A percentile compares a stretch with the other conserved stretches of the same genome.
These are phyloP conservation scores for Hypholoma fasciculare DNA, from an alignment of 768 basidiomycete species.

Conservation along the genomic window DNA sequence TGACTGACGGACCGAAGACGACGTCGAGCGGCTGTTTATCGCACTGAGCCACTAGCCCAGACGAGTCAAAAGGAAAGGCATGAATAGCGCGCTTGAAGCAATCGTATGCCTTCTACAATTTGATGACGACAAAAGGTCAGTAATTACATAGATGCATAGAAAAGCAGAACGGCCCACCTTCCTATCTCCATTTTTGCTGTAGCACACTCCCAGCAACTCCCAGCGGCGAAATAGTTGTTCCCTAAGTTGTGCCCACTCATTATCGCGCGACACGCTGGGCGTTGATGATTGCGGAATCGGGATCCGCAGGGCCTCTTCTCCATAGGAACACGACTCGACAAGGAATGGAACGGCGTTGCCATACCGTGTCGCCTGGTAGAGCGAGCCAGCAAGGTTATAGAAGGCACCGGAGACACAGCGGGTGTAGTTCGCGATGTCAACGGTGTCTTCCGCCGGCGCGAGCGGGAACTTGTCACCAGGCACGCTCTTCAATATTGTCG, in stretches of 20 bases:
- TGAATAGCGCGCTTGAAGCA: constrained; percentile 52
- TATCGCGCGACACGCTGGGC: constrained; percentile 24
- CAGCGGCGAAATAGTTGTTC: constrained; percentile 72
- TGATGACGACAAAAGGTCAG: background rate
- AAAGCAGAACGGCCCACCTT: constrained; percentile 45
- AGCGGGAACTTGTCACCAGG: constrained; percentile 8
- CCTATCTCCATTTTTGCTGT: constrained; percentile 74
- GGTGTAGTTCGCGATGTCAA: constrained; percentile 51
- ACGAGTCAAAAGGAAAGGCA: constrained; percentile 50
- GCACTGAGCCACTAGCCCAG: constrained; percentile 37
- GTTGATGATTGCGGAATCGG: constrained; percentile 12
- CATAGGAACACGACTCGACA: constrained; percentile 57
- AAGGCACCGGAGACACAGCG: constrained; percentile 75
- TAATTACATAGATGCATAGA: background rate
- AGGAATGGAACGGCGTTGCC: constrained; percentile 71
- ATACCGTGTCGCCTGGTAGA: constrained; percentile 65
- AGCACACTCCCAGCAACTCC: constrained; percentile 81
- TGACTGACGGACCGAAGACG: constrained; percentile 38
- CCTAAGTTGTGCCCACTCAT: constrained; percentile 59
- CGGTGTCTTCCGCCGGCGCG: constrained; percentile 10
- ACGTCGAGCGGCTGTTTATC: constrained; percentile 23
- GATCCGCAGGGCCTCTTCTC: constrained; percentile 43
- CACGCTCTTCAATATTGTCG: constrained; percentile 30
- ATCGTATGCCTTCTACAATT: constrained; percentile 56
- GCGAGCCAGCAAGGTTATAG: constrained; percentile 64